These are phyloP conservation scores for Saccharomycopsis synnaedendra DNA, from an alignment of 805 yeast genomes.

Conservation along the genomic window DNA sequence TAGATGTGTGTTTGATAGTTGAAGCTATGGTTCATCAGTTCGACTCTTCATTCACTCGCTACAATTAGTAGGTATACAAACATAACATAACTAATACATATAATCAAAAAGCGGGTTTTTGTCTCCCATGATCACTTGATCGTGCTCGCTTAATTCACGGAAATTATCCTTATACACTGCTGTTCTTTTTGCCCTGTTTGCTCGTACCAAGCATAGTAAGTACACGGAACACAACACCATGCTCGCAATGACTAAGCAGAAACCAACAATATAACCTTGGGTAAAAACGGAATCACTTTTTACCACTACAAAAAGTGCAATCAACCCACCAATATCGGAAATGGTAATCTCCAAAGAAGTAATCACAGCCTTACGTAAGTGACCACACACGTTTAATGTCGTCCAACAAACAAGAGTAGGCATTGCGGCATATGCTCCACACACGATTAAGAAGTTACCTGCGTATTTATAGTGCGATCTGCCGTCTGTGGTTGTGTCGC, in stretches of 20 bases:
- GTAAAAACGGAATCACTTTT: constrained; percentile 27
- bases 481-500: neutral
- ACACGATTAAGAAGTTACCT: constrained; percentile 26
- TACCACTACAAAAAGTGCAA: constrained; percentile 3
- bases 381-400: constrained; percentile 28
- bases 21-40: no score
- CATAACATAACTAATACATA: constrained; percentile 19
- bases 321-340: constrained; percentile 11
- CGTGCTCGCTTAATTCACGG: constrained; percentile 21
- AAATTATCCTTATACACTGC: constrained; percentile 10
- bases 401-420: constrained; percentile 59
- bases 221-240: constrained; percentile 26
- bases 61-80: no score
- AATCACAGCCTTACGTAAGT: constrained; percentile 44
- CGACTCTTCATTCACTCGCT: no score
- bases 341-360: constrained; percentile 55
- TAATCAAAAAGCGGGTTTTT: constrained; percentile 26
- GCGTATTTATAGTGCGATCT: constrained; percentile 6
- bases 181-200: constrained; percentile 4
- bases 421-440: constrained; percentile 44
- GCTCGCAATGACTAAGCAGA: constrained; percentile 34
- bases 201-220: constrained; percentile 21
- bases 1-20: no score
- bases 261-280: constrained; percentile 3
- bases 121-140: constrained; percentile 27